Conservation (phyloP, 2,329 filamentous ascomycete genomes). For the Fusarium sambucinum region DNA sequence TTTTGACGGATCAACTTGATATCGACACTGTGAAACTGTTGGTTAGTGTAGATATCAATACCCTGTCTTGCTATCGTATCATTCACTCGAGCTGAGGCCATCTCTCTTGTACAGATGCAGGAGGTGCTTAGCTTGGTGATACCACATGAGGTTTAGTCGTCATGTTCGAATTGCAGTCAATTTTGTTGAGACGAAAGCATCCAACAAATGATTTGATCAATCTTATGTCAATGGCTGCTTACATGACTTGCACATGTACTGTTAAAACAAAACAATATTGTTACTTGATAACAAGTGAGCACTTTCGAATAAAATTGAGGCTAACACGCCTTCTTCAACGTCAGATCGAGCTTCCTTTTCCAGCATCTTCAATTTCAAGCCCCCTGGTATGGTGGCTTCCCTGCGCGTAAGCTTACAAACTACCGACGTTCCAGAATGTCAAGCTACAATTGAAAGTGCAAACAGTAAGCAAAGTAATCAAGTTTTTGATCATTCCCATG, state of each 20-base stretch:
- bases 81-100: constrained; percentile 4
- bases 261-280: not conserved
- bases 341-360: constrained; percentile 6
- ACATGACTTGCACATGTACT: not conserved
- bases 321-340: not conserved
- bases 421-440: constrained; percentile 1
- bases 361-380: not conserved
- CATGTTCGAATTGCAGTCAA: too few species aligned
- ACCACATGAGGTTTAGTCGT: not conserved
- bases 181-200: too few species aligned
- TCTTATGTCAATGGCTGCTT: not conserved
- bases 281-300: not conserved
- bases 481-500: not conserved
- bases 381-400: not conserved
- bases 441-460: not conserved
- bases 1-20: not conserved
- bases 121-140: not conserved
- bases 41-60: not conserved
- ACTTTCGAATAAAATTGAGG: not conserved
- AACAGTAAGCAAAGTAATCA: not conserved
- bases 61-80: constrained; percentile 11
- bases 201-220: not conserved
- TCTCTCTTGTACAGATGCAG: constrained; percentile 4
- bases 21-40: not conserved
- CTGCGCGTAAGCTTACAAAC: not conserved